Conservation (phyloP, 1,284 basidiomycete species). For the Athelia sp. region DNA sequence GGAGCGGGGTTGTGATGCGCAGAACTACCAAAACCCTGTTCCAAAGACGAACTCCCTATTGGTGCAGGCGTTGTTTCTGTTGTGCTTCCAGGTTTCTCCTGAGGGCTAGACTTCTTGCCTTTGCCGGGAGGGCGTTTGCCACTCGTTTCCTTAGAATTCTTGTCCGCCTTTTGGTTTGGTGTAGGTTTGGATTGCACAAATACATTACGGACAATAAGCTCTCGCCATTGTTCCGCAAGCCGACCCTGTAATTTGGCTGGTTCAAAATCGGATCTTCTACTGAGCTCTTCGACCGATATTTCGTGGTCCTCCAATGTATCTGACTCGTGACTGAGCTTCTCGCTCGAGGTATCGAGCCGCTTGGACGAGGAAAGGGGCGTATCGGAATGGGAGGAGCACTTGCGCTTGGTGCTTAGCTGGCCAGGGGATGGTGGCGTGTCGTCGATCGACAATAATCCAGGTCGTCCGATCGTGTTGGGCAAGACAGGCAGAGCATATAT, state of each 20-base stretch:
- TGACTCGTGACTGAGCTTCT: background rate
- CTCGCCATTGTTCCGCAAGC: conserved; percentile 48
- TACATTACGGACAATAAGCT: conserved; percentile 22
- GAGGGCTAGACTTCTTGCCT: background rate
- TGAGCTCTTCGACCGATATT: conserved; percentile 5
- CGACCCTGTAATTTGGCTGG: conserved; percentile 32
- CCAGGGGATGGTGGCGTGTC: background rate
- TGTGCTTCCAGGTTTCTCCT: too few relatives aligned
- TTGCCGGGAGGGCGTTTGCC: background rate
- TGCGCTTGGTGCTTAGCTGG: conserved; percentile 36
- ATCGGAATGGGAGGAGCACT: conserved; percentile 33
- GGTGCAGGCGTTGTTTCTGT: too few relatives aligned
- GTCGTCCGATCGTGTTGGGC: conserved; percentile 21
- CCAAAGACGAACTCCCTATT: too few relatives aligned
- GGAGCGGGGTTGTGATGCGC: background rate
- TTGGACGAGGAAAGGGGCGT: conserved; percentile 12
- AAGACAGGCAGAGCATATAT: conserved; percentile 59
- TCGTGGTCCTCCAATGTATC: conserved; percentile 4
- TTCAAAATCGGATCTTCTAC: conserved; percentile 26
- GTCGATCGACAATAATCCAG: too few relatives aligned
- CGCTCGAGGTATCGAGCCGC: conserved; percentile 3
- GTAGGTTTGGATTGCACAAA: conserved; percentile 9
- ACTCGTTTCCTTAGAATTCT: background rate
- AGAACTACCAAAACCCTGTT: background rate
- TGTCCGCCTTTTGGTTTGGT: conserved; percentile 8